These are phyloP conservation scores for Amoebophrya sp. DNA, from an alignment of 169 alveolate species.

Conservation along the genomic window DNA sequence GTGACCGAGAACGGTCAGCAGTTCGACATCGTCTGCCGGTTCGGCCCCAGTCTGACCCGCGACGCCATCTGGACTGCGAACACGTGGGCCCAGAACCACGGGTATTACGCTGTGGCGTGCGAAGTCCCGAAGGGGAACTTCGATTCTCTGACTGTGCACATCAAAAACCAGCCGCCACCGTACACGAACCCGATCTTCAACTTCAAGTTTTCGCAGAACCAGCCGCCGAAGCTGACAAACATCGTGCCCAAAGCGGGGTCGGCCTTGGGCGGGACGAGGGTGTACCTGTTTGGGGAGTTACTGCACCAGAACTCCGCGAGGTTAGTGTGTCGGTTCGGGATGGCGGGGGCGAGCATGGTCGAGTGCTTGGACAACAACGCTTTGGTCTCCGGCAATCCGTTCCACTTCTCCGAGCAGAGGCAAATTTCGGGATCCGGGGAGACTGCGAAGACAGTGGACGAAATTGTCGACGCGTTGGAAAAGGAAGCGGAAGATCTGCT, in stretches of 20 bases:
- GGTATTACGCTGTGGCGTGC: background rate
- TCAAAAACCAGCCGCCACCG: background rate
- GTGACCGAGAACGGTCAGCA: background rate
- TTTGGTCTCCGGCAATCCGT: background rate
- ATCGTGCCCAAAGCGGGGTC: background rate
- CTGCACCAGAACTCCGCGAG: background rate
- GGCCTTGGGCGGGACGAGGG: background rate
- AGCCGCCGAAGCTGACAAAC: background rate
- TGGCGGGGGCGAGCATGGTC: background rate
- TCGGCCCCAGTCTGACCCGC: background rate
- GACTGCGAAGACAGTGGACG: background rate
- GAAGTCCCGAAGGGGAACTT: background rate
- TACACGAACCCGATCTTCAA: background rate
- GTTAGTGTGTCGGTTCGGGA: background rate
- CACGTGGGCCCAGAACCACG: slow-evolving; percentile 19
- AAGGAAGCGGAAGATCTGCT: background rate
- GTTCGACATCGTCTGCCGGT: background rate
- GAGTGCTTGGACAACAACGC: slow-evolving; percentile 9
- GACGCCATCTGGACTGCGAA: slow-evolving; percentile 1
- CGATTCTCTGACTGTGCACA: background rate
- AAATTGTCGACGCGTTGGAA: background rate
- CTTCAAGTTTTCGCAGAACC: background rate
- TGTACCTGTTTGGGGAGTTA: background rate
- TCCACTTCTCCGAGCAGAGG: background rate
- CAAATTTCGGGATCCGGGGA: background rate